Evolutionary conservation across 805 yeast genomes (phyloP).

Genomic region (Kuraishia molischiana): DNA sequence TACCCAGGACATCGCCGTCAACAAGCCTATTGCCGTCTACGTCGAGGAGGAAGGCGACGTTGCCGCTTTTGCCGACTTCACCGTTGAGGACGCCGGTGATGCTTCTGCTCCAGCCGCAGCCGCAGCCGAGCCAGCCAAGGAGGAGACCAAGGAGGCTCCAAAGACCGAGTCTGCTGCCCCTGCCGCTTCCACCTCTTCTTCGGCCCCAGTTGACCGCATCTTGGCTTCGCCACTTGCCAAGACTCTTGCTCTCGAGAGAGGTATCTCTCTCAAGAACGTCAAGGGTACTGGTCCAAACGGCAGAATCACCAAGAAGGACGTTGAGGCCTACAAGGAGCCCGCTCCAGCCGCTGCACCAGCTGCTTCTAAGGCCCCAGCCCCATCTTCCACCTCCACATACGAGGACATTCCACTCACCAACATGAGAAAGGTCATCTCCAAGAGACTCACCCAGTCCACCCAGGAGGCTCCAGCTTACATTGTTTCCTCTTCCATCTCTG

Average conservation of each 20-base stretch:
- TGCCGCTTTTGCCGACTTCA: conserved; percentile 78
- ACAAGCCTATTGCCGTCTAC: conserved; percentile 93
- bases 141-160: conserved; percentile 16
- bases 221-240: conserved; percentile 94
- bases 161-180: conserved; percentile 20
- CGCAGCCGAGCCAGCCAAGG: conserved; percentile 22
- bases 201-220: conserved; percentile 53
- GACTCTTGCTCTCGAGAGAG: conserved; percentile 85
- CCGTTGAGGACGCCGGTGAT: conserved; percentile 71
- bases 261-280: conserved; percentile 74
- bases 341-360: conserved; percentile 31
- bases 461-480: conserved; percentile 86
- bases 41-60: conserved; percentile 84
- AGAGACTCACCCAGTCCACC: conserved; percentile 80
- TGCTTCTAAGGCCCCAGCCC: conserved; percentile 31
- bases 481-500: conserved; percentile 80
- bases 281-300: conserved; percentile 95
- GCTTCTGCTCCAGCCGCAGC: conserved; percentile 32
- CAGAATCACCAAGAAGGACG: conserved; percentile 85
- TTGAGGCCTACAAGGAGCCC: conserved; percentile 57
- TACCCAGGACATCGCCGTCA: conserved; percentile 84
- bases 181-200: conserved; percentile 22
- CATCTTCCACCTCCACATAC: conserved; percentile 49
- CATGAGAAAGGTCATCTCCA: conserved; percentile 92
- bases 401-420: conserved; percentile 78